phyloP scores from a whole-genome alignment of 1,284 basidiomycete species.

The Rhodotorula mucilaginosa region DNA sequence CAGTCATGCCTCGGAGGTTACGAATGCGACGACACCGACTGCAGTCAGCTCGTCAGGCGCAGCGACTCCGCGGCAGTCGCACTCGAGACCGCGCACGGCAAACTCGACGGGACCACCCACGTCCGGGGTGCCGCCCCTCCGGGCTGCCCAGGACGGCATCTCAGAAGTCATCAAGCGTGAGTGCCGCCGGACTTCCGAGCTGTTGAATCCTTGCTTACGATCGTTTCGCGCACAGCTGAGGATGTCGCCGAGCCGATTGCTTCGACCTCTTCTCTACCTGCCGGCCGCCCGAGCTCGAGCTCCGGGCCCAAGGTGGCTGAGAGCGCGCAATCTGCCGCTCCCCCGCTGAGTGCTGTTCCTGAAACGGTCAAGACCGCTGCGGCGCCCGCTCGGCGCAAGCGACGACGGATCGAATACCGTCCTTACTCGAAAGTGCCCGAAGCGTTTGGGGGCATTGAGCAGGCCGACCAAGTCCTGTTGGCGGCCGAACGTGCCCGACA shows the following conservation, averaged over 20 bases:
- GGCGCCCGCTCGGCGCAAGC: slow-evolving; percentile 50
- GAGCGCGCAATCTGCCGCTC: background rate
- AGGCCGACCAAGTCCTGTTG: slow-evolving; percentile 61
- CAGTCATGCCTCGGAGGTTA: no score
- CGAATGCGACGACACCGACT: no score
- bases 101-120: background rate
- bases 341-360: background rate
- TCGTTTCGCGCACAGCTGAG: background rate
- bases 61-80: no score
- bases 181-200: no score
- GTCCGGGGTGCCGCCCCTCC: background rate
- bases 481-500: slow-evolving; percentile 64
- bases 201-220: background rate
- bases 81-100: background rate
- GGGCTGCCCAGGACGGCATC: no score
- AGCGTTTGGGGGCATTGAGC: slow-evolving; percentile 80
- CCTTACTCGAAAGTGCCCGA: slow-evolving; percentile 74
- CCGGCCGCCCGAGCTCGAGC: background rate
- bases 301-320: no score
- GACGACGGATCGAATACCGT: slow-evolving; percentile 86
- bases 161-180: no score
- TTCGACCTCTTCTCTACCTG: slow-evolving; percentile 1
- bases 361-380: slow-evolving; percentile 38
- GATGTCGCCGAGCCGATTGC: background rate
- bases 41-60: no score